phyloP scores from a whole-genome alignment of 1,139 yeast species.

The Candida buenavistaensis region DNA sequence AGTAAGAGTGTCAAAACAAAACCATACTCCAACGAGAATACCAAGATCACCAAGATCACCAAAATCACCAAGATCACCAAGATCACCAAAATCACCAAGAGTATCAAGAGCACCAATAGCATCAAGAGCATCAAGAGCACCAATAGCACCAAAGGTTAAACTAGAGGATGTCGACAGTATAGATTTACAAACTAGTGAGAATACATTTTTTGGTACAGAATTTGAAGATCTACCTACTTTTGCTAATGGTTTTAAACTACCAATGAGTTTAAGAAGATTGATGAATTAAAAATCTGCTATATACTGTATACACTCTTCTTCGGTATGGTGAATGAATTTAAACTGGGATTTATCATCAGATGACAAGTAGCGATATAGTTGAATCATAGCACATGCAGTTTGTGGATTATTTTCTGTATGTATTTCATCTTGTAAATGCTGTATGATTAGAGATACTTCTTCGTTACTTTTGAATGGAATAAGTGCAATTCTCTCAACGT shows the following conservation, averaged over 20 bases:
- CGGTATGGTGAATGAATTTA: too few species aligned
- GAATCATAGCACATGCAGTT: constrained; percentile 20
- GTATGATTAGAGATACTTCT: constrained; percentile 29
- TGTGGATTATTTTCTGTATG: too few species aligned
- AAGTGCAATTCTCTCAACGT: constrained; percentile 24
- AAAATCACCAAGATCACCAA: too few species aligned
- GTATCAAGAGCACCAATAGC: too few species aligned
- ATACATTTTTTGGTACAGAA: constrained; percentile 10
- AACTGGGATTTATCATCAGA: constrained; percentile 24
- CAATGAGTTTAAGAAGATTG: constrained; percentile 7
- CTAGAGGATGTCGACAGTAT: constrained; percentile 10
- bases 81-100: too few species aligned
- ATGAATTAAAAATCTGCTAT: too few species aligned
- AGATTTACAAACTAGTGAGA: constrained; percentile 5
- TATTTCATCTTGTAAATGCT: constrained; percentile 17
- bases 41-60: too few species aligned
- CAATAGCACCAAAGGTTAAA: constrained; percentile 3
- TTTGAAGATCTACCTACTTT: constrained; percentile 10
- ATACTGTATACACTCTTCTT: too few species aligned
- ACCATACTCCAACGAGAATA: too few species aligned
- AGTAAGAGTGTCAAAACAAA: too few species aligned
- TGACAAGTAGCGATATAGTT: constrained; percentile 22
- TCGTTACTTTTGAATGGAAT: constrained; percentile 40
- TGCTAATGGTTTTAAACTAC: constrained; percentile 14
- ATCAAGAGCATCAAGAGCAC: too few species aligned